phyloP scores from a whole-genome alignment of 306 rosid genomes.

The Lathyrus oleraceus region DNA sequence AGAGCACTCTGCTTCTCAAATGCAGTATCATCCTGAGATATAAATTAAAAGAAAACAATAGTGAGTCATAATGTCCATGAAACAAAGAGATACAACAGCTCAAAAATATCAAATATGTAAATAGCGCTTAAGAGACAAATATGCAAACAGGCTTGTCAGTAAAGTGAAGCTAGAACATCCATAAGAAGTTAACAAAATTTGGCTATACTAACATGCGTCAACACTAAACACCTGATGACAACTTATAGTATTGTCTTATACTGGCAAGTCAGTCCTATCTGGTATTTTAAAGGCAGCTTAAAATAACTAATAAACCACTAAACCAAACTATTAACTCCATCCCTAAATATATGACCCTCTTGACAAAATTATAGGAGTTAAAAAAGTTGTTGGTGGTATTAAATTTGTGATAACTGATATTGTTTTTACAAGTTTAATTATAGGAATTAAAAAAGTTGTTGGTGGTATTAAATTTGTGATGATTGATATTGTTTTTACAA shows the following conservation, averaged over 20 bases:
- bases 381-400: too few relatives aligned
- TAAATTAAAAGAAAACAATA: slow-evolving; percentile 12
- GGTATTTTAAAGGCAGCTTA: neutral
- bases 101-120: slow-evolving; percentile 17
- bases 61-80: slow-evolving; percentile 12
- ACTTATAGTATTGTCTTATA: neutral
- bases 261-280: neutral
- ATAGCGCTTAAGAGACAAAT: slow-evolving; percentile 17
- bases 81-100: slow-evolving; percentile 12
- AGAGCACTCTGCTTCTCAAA: slow-evolving; percentile 98
- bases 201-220: slow-evolving; percentile 4
- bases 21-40: slow-evolving; percentile 83
- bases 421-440: too few relatives aligned
- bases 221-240: neutral
- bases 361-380: too few relatives aligned
- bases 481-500: too few relatives aligned
- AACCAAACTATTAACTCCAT: neutral
- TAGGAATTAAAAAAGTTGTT: too few relatives aligned
- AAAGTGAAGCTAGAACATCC: slow-evolving; percentile 10
- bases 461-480: too few relatives aligned
- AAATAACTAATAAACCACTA: neutral
- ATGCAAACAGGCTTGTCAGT: neutral
- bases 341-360: too few relatives aligned
- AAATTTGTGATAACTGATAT: too few relatives aligned
- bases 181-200: neutral